These are phyloP conservation scores for grape (Vitis vinifera) DNA, from an alignment of 164 flowering plant species.

Conservation along the genomic window ASM3070453v1 NC_081805.1:1220501-1221000, in stretches of 20 bases:
- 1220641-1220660: slow-evolving; percentile 28
- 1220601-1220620: slow-evolving; percentile 35
- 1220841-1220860: slow-evolving; percentile 28
- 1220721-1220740: slow-evolving; percentile 36
- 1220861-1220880: slow-evolving; percentile 26
- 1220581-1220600: slow-evolving; percentile 28
- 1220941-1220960: slow-evolving; percentile 34
- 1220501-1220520: slow-evolving; percentile 38
- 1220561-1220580: slow-evolving; percentile 30
- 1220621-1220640: slow-evolving; percentile 29
- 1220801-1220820: slow-evolving; percentile 33
- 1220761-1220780: slow-evolving; percentile 29
- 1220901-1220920: slow-evolving; percentile 39
- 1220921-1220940: slow-evolving; percentile 35
- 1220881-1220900: slow-evolving; percentile 31
- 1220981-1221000: slow-evolving; percentile 39
- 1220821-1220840: slow-evolving; percentile 32
- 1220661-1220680: slow-evolving; percentile 28
- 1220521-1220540: slow-evolving; percentile 37
- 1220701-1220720: slow-evolving; percentile 42
- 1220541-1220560: slow-evolving; percentile 43
- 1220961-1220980: slow-evolving; percentile 28
- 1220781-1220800: slow-evolving; percentile 41
- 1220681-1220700: slow-evolving; percentile 35
- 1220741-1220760: slow-evolving; percentile 32